Evolutionary conservation across 2,329 filamentous ascomycete species (phyloP).

Genomic region (Hymenoscyphus fraxineus): DNA sequence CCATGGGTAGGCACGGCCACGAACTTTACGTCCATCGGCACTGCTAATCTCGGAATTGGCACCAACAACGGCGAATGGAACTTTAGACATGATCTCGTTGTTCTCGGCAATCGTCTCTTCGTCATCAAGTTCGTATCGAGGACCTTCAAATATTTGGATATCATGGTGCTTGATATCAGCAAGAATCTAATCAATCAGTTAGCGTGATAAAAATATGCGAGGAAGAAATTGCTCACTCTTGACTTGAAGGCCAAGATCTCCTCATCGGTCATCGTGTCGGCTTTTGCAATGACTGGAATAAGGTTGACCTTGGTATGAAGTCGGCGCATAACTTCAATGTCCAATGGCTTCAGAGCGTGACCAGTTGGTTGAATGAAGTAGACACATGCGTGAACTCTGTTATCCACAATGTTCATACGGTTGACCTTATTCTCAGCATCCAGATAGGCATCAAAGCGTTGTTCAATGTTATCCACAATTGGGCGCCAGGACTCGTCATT

Average conservation of each 20-base stretch:
- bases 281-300: conserved; percentile 98
- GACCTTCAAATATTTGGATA: conserved; percentile 98
- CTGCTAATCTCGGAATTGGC: conserved; percentile 92
- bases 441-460: conserved; percentile 96
- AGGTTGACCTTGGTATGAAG: conserved; percentile 99
- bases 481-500: conserved; percentile 99
- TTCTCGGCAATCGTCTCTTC: conserved; percentile 99
- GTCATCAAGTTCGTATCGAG: conserved; percentile 96
- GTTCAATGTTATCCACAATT: conserved; percentile 99
- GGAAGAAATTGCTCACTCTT: conserved; percentile 60
- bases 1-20: conserved; percentile 95
- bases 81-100: conserved; percentile 99
- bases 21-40: conserved; percentile 89
- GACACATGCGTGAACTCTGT: conserved; percentile 96
- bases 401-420: conserved; percentile 99
- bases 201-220: not conserved
- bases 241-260: conserved; percentile 94
- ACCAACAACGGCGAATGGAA: conserved; percentile 96
- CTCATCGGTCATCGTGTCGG: conserved; percentile 95
- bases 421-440: conserved; percentile 99
- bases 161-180: conserved; percentile 95
- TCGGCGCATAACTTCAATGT: conserved; percentile 99
- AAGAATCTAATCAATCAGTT: conserved; percentile 65
- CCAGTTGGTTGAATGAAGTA: conserved; percentile 99
- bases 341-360: conserved; percentile 95